Evolutionary conservation across 1,284 basidiomycete genomes (phyloP).

Genomic region (Ganoderma boninense): DNA sequence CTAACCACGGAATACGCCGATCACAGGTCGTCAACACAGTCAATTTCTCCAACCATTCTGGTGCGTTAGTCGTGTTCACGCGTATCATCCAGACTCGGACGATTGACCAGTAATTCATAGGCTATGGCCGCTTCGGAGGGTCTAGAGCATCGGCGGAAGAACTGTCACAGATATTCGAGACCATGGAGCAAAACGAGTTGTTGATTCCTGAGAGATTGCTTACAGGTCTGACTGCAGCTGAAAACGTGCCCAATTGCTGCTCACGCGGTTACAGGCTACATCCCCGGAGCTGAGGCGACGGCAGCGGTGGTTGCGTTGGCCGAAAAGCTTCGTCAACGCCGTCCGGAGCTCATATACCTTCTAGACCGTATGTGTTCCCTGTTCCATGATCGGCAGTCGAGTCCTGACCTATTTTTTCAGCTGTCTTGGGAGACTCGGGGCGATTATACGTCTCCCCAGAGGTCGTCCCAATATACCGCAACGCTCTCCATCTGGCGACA

Average conservation of each 20-base stretch:
- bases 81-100: not conserved
- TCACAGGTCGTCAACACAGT: constrained; percentile 93
- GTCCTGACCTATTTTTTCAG: constrained; percentile 45
- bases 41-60: constrained; percentile 95
- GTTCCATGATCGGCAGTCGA: not conserved
- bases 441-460: constrained; percentile 88
- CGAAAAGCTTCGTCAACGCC: constrained; percentile 61
- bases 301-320: constrained; percentile 72
- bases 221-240: constrained; percentile 60
- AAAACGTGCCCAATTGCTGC: not conserved
- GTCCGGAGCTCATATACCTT: constrained; percentile 80
- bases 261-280: constrained; percentile 66
- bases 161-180: constrained; percentile 70
- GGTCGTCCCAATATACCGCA: constrained; percentile 89
- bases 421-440: constrained; percentile 95
- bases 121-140: constrained; percentile 81
- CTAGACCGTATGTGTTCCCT: constrained; percentile 80
- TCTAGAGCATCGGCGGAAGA: constrained; percentile 77
- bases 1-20: constrained; percentile 26
- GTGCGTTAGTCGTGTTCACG: constrained; percentile 49
- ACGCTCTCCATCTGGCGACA: constrained; percentile 82
- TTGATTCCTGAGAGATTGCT: constrained; percentile 71
- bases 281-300: constrained; percentile 87
- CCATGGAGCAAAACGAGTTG: constrained; percentile 74
- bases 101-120: constrained; percentile 46